phyloP scores from a whole-genome alignment of 2,329 filamentous ascomycete species.

The Mycosphaerella arachidis region DNA sequence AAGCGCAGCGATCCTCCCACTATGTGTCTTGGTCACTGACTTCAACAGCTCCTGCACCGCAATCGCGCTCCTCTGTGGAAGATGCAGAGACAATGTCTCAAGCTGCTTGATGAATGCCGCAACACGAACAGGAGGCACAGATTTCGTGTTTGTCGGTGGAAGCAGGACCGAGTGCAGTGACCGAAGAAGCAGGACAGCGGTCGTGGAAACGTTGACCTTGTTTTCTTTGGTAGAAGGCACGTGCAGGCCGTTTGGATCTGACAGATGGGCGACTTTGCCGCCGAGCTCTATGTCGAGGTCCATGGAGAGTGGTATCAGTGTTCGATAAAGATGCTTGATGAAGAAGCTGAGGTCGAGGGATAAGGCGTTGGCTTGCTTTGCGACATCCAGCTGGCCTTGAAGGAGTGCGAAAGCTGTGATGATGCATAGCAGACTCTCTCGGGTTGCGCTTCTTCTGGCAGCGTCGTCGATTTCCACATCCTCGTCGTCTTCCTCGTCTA shows the following conservation, averaged over 20 bases:
- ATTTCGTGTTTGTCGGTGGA: constrained; percentile 66
- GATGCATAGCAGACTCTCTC: constrained; percentile 87
- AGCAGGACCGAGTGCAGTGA: constrained; percentile 78
- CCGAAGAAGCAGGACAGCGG: constrained; percentile 83
- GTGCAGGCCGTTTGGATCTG: constrained; percentile 50
- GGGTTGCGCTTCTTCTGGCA: constrained; percentile 64
- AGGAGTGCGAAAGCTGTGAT: constrained; percentile 96
- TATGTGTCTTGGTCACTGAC: constrained; percentile 75
- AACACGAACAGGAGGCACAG: constrained; percentile 76
- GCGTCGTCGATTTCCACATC: constrained; percentile 43
- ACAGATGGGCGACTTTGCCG: constrained; percentile 67
- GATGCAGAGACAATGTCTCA: constrained; percentile 72
- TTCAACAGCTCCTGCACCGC: constrained; percentile 74
- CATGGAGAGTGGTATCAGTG: constrained; percentile 70
- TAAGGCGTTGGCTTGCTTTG: constrained; percentile 73
- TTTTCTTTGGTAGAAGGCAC: constrained; percentile 42
- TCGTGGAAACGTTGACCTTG: constrained; percentile 92
- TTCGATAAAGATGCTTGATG: constrained; percentile 86
- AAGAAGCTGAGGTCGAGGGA: constrained; percentile 94
- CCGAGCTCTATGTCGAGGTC: constrained; percentile 81
- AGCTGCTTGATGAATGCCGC: constrained; percentile 92
- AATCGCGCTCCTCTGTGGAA: constrained; percentile 83
- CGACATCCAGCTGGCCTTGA: constrained; percentile 78
- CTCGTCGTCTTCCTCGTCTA: constrained; percentile 43
- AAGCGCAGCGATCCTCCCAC: constrained; percentile 73